Evolutionary conservation across 495 filamentous ascomycete genomes (phyloP), one percentile per base, ranked within the genome.

Genomic region (Pyrenopolyporus hunteri): DNA sequence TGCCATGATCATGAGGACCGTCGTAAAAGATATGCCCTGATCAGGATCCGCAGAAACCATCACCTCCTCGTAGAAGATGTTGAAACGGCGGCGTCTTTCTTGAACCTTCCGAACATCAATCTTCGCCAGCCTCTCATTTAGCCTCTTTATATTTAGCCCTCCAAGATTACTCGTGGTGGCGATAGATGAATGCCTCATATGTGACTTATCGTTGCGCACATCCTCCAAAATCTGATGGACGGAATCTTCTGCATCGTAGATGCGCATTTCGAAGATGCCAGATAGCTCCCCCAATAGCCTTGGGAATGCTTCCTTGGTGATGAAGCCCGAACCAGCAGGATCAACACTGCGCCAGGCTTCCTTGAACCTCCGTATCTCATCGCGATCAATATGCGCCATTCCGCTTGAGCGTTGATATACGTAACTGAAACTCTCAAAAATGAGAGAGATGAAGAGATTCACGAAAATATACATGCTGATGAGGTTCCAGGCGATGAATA

Each of bases 401-500:
- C 87, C 87, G 69, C 90, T 96, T 59, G 91, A 97, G 54, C 92
- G 84, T 75, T 99, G 94, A 70, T 97, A 99, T 64, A 99, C 94
- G 72, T 99, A 99, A 72, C 91, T 96, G 78, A 99, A 99, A 77
- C 93, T 97, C 78, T 99, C 94, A 74, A 92, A 99, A 64, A 99
- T 99, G 66, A 99, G 85, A 33, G 94, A 99, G 53, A 98, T 92
- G 72, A 99, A 99, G 75, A 99, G 80, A 70, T 90, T 96, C 66
- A 98, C 93, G 66, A 99, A 99, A 73, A 99, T 94, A 75, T 98
- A 99, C 94, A 99, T 98, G 88, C 93, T 97, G 71, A 98, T 83
- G 66, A 99, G 91, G 77, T 99, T 99, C 94, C 94, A 99, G 8
- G 89, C 83, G 55, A 97, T 91, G 78, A 99, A 98, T 26, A 99